Conservation (phyloP, 2,329 filamentous ascomycete genomes). For the Purpureocillium lavendulum region DNA sequence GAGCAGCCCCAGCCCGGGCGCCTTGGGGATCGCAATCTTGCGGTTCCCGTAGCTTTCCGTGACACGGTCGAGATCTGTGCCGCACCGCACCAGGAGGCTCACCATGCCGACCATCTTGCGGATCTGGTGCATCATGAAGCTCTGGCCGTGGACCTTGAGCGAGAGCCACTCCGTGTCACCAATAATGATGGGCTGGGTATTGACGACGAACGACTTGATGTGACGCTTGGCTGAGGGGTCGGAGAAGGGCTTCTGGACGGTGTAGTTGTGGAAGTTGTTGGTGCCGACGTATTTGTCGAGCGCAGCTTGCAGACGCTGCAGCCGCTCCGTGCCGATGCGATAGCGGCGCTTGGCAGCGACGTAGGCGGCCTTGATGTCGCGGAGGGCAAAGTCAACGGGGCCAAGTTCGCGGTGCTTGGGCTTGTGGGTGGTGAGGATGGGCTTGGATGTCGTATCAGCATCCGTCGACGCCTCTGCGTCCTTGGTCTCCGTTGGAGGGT, state of each 20-base stretch:
- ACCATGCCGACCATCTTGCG: conserved; percentile 98
- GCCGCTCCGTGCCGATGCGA: conserved; percentile 64
- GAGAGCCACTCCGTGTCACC: conserved; percentile 92
- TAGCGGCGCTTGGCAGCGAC: conserved; percentile 76
- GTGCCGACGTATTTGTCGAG: conserved; percentile 75
- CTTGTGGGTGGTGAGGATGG: conserved; percentile 21
- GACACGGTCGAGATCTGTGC: conserved; percentile 64
- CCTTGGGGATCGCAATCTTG: conserved; percentile 86
- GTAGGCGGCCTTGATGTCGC: conserved; percentile 73
- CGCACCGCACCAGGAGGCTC: conserved; percentile 75
- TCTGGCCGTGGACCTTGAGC: conserved; percentile 92
- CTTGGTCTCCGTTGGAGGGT: conserved; percentile 11
- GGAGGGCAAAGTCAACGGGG: conserved; percentile 57
- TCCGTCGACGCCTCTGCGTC: conserved; percentile 15
- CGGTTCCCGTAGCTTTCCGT: conserved; percentile 62
- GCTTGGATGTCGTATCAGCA: conserved; percentile 11
- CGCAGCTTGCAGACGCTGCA: conserved; percentile 66
- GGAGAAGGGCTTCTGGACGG: conserved; percentile 72
- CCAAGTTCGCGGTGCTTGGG: conserved; percentile 32
- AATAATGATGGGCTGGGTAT: conserved; percentile 70
- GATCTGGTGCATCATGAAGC: conserved; percentile 99
- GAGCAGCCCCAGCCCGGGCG: conserved; percentile 77
- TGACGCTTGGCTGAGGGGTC: conserved; percentile 82
- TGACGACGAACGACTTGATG: conserved; percentile 86
- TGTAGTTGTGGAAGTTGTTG: conserved; percentile 95